Conservation (phyloP, 257 asterid species). For the Solanum tarapatanum region DNA sequence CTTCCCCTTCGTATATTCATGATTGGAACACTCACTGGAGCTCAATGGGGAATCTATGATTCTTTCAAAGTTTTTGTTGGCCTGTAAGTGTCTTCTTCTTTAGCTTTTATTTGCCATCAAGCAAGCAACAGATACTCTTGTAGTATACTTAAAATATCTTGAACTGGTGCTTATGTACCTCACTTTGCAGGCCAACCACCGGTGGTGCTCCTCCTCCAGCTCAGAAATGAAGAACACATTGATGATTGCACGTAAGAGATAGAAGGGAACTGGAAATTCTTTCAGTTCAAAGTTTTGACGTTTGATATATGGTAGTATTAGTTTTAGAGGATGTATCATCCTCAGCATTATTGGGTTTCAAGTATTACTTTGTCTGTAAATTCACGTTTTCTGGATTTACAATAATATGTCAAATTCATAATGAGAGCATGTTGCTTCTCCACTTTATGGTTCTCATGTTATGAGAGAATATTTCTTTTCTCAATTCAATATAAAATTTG, state of each 20-base stretch:
- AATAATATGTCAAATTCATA: not conserved
- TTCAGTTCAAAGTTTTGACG: not conserved
- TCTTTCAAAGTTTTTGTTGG: slow-evolving; percentile 69
- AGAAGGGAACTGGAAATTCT: not conserved
- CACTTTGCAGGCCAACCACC: slow-evolving; percentile 65
- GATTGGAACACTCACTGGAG: slow-evolving; percentile 61
- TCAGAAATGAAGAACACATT: not conserved
- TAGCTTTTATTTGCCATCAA: not conserved
- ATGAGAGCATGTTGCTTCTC: not conserved
- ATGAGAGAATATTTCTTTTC: not conserved
- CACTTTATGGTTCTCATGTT: not conserved
- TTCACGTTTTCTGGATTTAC: not conserved
- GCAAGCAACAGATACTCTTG: not conserved
- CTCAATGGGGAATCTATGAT: slow-evolving; percentile 80
- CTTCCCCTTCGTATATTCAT: slow-evolving; percentile 59
- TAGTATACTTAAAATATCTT: not conserved
- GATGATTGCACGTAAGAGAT: not conserved
- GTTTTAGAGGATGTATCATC: not conserved
- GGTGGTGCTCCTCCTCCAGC: slow-evolving; percentile 54
- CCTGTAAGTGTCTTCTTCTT: slow-evolving; percentile 35
- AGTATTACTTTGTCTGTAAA: not conserved
- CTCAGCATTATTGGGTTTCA: not conserved
- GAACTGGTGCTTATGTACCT: not conserved
- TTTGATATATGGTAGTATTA: not conserved
- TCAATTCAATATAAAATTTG: not conserved